Evolutionary conservation across 2,329 filamentous ascomycete species (phyloP).

Genomic region (Aureobasidium melanogenum): DNA sequence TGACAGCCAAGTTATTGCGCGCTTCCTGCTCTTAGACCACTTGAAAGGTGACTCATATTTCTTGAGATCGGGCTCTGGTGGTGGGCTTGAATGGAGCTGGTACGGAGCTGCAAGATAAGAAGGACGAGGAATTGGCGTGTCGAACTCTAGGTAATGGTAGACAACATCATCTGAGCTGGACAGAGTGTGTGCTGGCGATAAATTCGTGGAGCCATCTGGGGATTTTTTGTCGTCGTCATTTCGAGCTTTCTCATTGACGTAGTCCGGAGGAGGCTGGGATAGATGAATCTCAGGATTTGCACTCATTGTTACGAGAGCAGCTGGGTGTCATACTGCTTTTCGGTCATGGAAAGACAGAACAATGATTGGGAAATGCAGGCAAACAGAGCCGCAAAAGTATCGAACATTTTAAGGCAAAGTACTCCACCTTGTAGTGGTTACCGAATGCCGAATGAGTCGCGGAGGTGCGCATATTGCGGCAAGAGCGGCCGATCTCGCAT

Average conservation of each 20-base stretch:
- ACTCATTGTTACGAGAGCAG: not conserved
- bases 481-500: slow-evolving; percentile 1
- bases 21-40: slow-evolving; percentile 64
- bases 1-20: slow-evolving; percentile 60
- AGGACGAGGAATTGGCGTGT: slow-evolving; percentile 47
- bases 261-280: not conserved
- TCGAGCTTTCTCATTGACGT: not conserved
- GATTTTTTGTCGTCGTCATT: slow-evolving; percentile 21
- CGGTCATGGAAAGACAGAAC: not conserved
- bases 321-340: not conserved
- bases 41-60: slow-evolving; percentile 61
- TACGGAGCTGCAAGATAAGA: slow-evolving; percentile 26
- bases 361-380: not conserved
- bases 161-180: slow-evolving; percentile 30
- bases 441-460: slow-evolving; percentile 4
- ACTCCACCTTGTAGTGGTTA: slow-evolving; percentile 1
- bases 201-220: not conserved
- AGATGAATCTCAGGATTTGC: slow-evolving; percentile 8
- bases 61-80: slow-evolving; percentile 55
- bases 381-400: not conserved
- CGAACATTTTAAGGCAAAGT: not conserved
- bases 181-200: not conserved
- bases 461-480: not conserved
- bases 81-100: slow-evolving; percentile 29
- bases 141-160: slow-evolving; percentile 54